Evolutionary conservation across 495 filamentous ascomycete genomes (phyloP), one percentile per base, ranked within the genome.

Genomic region (Tuber calosporum): DNA sequence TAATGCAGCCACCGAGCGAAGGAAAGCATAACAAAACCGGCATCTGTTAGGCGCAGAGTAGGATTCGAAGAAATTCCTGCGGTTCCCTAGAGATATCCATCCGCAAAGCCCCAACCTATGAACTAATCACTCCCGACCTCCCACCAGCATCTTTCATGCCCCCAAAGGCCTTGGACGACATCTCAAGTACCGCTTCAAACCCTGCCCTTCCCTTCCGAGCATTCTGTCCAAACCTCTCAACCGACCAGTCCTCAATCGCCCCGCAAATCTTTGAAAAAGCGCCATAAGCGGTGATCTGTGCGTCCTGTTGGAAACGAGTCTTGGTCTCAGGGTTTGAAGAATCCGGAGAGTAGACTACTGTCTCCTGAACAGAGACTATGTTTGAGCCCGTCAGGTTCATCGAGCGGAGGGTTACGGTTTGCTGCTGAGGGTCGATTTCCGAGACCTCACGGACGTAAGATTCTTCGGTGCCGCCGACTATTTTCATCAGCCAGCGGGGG

Each of bases 231-330:
- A 99, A 98, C 70, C 92, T 84, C 79, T 92, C 93, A 39, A 97
- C 89, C 34, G 92, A 91, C 62, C 92, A 90, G 76, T 97, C 92
- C 84, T 99, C 95, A 78, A 99, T 93, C 82, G 89, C 91, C 81
- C 92, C 95, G 84, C 91, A 94, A 80, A 99, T 89, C 79, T 92
- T 93, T 83, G 97, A 92, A 92, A 94, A 98, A 30, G 95, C 95
- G 73, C 96, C 94, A 20, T 98, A 85, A 1, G 95, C 95, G 2
- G 92, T 97, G 81, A 99, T 96, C 83, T 91, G 87, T 13, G 95
- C 95, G 70, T 92, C 88, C 84, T 99, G 95, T 48, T 86, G 85
- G 82, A 98, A 97, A 40, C 87, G 86, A 6, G 95, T 99, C 77
- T 87, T 87, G 69, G 86, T 85, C 43, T 84, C 84, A 40, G 86